Base-by-base conservation (phyloP, 345 rosid species). In the Viola odorata region DNA sequence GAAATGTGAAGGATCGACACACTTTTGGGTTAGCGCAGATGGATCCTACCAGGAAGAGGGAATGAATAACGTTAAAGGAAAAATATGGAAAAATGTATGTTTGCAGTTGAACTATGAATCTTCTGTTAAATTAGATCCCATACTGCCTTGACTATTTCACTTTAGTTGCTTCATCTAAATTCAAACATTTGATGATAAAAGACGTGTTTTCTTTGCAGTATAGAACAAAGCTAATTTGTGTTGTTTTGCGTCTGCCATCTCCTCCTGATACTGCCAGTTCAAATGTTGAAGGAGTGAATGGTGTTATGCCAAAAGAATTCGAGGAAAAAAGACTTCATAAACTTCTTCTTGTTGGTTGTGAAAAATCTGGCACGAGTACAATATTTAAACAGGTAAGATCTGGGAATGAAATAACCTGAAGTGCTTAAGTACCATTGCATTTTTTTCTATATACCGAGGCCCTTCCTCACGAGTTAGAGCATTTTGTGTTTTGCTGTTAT, bases 31-130 rank as follows among this genome's bases (percentile, higher is more conserved):
- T 54, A 66, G 66, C 64, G 68, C 82, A 37, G 90, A 85, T 61
- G 97, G 99, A 56, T 67, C 50, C 37, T 88, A 81, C 67, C 68
- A 11, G 63, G 96, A 87, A 80, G 99, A 82, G 76, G 97, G 99
- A 66, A 94, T 84, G 83, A 80, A 45, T 0, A 74, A 75, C 52
- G 5, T 50, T 12, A 64, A 60, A 40, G 91, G 91, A 16, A 59
- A 61, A 53, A 76, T 90, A 63, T 94, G 99, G 99, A 55, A 41
- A 40, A 88, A 72, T 81, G 99, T 87, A 70, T 36, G 52, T 53
- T 72, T 55, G 69, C 50, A n/a, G 15, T 15, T 57, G 54, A 13
- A 69, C 59, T 36, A 10, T 47, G 59, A 8, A n/a, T 59, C 32
- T 13, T 6, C 12, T 45, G 45, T 56, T 10, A 36, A 17, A 32